Evolutionary conservation across 2,329 filamentous ascomycete species (phyloP), one percentile per base, ranked within the genome.

Genomic region (Fusarium hostae): DNA sequence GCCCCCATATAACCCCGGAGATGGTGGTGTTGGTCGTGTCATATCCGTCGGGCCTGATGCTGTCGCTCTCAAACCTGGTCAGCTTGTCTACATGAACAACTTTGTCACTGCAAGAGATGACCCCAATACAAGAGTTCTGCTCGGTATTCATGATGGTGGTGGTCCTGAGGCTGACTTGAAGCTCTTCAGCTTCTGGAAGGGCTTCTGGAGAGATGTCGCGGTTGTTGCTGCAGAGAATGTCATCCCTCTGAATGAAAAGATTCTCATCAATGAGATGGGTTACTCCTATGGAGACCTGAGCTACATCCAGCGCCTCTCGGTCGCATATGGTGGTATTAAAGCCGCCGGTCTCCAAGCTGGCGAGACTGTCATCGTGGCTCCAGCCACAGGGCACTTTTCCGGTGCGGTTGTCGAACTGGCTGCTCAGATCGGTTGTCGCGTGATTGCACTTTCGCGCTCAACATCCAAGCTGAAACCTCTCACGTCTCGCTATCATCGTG

Each of bases 301-400:
- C 48, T 74, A 74, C 20, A 70, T 74, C 1, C 58, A 74, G 10
- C 64, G 71, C 9, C 47, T 74, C 2, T 47, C 68, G 3, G 55
- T 74, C 9, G 71, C 68, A 5, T 70, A 74, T 8, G 68, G 71
- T 0, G 61, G 71, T 8, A n/a, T 74, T 9, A 61, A 20, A 2
- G 48, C 68, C 2, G 61, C 71, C 2, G 16, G 30, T 3, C 45
- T 74, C 5, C 56, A 24, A 9, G 32, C 52, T 1, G 71, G 71
- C 2, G 63, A 73, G 2, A 72, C 71, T 1, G 58, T 73, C 3
- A 64, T 73, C 20, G 68, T 62, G 2, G 71, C 70, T 1, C 68
- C 71, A 3, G 71, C 71, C 1, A 74, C 71, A 1, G 72, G 73
- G 0, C 68, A 75, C 10, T 75, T 70, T 18, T 75, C 72, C 0